phyloP scores from a whole-genome alignment of 2,329 filamentous ascomycete genomes.

The Curvularia spicifera region DNA sequence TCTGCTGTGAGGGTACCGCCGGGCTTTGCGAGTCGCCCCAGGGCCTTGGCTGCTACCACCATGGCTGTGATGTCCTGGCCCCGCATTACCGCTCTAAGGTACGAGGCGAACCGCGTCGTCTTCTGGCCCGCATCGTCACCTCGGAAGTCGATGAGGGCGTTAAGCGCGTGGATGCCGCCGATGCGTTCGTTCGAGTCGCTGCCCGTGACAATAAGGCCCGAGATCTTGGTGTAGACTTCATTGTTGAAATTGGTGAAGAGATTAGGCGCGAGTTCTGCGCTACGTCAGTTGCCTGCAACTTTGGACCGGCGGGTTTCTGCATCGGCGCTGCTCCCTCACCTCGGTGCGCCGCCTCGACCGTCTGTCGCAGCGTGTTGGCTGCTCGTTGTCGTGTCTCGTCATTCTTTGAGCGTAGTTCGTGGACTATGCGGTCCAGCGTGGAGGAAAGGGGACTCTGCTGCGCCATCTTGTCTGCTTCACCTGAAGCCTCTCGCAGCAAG shows the following conservation, averaged over 20 bases:
- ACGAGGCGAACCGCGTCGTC: constrained; percentile 91
- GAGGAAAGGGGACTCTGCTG: constrained; percentile 43
- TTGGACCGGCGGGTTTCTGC: constrained; percentile 21
- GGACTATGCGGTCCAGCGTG: constrained; percentile 61
- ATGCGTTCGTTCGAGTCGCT: constrained; percentile 87
- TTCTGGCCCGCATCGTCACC: constrained; percentile 92
- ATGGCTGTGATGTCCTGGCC: constrained; percentile 92
- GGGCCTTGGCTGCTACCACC: constrained; percentile 84
- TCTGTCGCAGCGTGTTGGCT: constrained; percentile 52
- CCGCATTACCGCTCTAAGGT: constrained; percentile 83
- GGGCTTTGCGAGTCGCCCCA: constrained; percentile 89
- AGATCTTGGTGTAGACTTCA: constrained; percentile 69
- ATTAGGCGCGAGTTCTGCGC: constrained; percentile 76
- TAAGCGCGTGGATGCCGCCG: constrained; percentile 89
- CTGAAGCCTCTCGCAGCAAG: constrained; percentile 41
- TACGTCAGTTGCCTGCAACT: constrained; percentile 27
- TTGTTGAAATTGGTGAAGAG: constrained; percentile 76
- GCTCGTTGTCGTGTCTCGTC: constrained; percentile 55
- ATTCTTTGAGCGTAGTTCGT: constrained; percentile 64
- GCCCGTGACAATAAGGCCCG: constrained; percentile 79
- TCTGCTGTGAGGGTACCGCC: constrained; percentile 94
- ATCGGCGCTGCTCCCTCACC: constrained; percentile 42
- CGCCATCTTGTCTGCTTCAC: constrained; percentile 49
- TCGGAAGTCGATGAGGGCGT: constrained; percentile 93
- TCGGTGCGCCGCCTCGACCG: constrained; percentile 54